phyloP scores from a whole-genome alignment of 495 filamentous ascomycete species.

The Penicillium turbatum region DNA sequence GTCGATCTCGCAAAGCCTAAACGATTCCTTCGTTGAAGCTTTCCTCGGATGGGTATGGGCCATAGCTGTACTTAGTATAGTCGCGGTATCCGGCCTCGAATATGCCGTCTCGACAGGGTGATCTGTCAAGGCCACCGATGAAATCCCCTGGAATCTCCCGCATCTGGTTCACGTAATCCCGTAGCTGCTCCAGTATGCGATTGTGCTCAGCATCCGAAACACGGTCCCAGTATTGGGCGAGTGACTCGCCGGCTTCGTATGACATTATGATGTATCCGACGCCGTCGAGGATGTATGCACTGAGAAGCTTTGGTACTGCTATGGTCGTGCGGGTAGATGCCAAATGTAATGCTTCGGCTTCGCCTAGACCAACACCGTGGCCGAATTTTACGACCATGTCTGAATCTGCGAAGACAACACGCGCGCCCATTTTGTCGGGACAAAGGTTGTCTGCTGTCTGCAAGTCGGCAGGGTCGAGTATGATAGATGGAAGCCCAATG shows the following conservation, averaged over 20 bases:
- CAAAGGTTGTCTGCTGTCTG: background rate
- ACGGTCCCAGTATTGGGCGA: background rate
- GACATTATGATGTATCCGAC: background rate
- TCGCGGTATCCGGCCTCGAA: background rate
- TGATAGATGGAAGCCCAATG: background rate
- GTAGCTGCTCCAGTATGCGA: background rate
- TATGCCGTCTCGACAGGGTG: background rate
- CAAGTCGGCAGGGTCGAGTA: background rate
- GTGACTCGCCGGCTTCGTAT: background rate
- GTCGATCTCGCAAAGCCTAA: background rate
- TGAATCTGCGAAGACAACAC: background rate
- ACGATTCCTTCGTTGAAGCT: background rate
- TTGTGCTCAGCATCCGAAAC: background rate
- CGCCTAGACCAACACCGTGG: background rate
- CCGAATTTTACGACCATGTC: background rate
- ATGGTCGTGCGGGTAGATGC: background rate
- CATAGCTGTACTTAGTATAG: background rate
- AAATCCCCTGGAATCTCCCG: background rate
- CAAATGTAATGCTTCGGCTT: background rate
- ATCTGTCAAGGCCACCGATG: background rate
- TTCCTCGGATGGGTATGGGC: background rate
- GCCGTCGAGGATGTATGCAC: background rate
- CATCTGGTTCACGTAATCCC: slow-evolving; percentile 1
- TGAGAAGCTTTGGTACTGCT: background rate
- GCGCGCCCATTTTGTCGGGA: background rate